phyloP scores from a whole-genome alignment of 495 filamentous ascomycete species.

The Sordaria brevicollis region DNA sequence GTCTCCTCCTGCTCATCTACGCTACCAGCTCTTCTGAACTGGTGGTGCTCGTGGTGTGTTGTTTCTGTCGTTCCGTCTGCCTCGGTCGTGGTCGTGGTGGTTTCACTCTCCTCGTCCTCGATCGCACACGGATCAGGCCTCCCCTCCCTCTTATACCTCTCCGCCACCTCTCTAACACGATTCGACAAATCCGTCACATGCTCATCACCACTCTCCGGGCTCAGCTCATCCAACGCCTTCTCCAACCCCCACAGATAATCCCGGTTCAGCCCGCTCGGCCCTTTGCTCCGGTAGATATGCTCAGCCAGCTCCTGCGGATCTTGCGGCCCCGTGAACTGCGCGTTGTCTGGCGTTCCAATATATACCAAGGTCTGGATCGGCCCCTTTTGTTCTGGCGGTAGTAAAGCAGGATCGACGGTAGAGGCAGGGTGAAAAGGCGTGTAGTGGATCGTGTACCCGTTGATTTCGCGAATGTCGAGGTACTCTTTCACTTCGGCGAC shows the following conservation, averaged over 20 bases:
- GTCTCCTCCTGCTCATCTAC: slow-evolving; percentile 51
- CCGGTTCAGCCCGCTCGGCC: slow-evolving; percentile 81
- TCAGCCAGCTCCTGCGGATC: slow-evolving; percentile 72
- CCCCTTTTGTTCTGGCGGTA: neutral
- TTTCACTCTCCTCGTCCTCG: neutral
- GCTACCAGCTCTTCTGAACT: slow-evolving; percentile 38
- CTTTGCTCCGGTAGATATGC: slow-evolving; percentile 66
- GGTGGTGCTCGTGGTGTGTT: slow-evolving; percentile 12
- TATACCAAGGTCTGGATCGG: slow-evolving; percentile 61
- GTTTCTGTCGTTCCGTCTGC: slow-evolving; percentile 4
- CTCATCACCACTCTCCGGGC: slow-evolving; percentile 68
- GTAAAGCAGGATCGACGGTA: slow-evolving; percentile 18
- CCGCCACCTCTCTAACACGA: slow-evolving; percentile 41
- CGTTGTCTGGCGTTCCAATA: slow-evolving; percentile 88
- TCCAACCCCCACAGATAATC: slow-evolving; percentile 87
- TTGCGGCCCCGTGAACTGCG: slow-evolving; percentile 81
- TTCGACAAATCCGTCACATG: slow-evolving; percentile 61
- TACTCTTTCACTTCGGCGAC: slow-evolving; percentile 74
- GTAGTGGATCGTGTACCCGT: slow-evolving; percentile 87
- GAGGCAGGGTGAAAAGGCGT: slow-evolving; percentile 63
- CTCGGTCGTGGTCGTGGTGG: neutral
- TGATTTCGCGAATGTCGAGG: slow-evolving; percentile 94
- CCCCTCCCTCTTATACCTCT: slow-evolving; percentile 8
- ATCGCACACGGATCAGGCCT: slow-evolving; percentile 7
- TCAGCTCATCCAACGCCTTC: slow-evolving; percentile 61